Conservation (phyloP, 164 flowering plant genomes). For the Sedum album region DNA sequence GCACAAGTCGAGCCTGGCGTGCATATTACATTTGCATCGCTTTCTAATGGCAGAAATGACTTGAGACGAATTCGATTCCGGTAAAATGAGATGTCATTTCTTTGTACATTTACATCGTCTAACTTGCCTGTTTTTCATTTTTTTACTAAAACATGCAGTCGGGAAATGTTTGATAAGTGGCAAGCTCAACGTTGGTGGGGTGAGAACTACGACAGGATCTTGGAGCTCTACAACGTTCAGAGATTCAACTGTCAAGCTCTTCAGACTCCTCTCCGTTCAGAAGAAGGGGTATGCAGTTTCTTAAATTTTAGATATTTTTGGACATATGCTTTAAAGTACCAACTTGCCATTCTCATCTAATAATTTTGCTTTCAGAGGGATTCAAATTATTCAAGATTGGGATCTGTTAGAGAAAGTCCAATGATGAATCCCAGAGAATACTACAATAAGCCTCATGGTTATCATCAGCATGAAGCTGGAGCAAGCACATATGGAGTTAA, state of each 20-base stretch:
- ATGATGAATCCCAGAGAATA: slow-evolving; percentile 46
- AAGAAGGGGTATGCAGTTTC: slow-evolving; percentile 55
- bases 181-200: slow-evolving; percentile 99
- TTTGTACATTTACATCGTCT: not conserved
- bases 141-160: slow-evolving; percentile 38
- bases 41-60: slow-evolving; percentile 90
- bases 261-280: slow-evolving; percentile 76
- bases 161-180: slow-evolving; percentile 94
- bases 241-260: slow-evolving; percentile 89
- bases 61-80: slow-evolving; percentile 92
- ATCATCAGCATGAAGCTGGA: slow-evolving; percentile 24
- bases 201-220: slow-evolving; percentile 85
- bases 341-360: not conserved
- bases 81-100: slow-evolving; percentile 21
- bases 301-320: too few relatives aligned
- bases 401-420: slow-evolving; percentile 82
- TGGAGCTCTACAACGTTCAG: slow-evolving; percentile 97
- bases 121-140: not conserved
- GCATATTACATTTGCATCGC: slow-evolving; percentile 89
- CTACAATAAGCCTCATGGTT: slow-evolving; percentile 38
- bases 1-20: slow-evolving; percentile 99
- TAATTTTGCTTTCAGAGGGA: slow-evolving; percentile 47
- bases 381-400: slow-evolving; percentile 61
- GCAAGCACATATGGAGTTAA: slow-evolving; percentile 35
- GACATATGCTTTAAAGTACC: not conserved